These are phyloP conservation scores for Saccharomycopsis microspora DNA, from an alignment of 805 yeast genomes.

Conservation along the genomic window DNA sequence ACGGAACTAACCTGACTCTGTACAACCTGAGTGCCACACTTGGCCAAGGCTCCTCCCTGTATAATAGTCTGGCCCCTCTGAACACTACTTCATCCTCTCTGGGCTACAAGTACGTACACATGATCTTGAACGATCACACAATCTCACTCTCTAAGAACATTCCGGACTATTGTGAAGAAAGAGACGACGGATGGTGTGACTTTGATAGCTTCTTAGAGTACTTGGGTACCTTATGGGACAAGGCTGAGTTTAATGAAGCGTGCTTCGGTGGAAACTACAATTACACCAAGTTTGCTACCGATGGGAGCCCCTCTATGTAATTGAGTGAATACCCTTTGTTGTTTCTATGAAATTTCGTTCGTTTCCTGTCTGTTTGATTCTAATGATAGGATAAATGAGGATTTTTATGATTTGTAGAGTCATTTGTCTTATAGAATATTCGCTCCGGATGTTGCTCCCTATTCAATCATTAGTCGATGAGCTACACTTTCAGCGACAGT, in stretches of 20 bases:
- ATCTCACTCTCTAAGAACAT: constrained; percentile 14
- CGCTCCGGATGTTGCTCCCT: too few species aligned
- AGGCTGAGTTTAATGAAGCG: constrained; percentile 11
- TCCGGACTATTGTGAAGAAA: constrained; percentile 17
- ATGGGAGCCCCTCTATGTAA: constrained; percentile 9
- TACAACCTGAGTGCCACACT: neutral
- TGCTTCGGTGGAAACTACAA: constrained; percentile 11
- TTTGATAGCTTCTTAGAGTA: constrained; percentile 15
- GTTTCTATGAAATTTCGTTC: too few species aligned
- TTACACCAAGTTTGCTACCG: constrained; percentile 2
- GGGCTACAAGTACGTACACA: constrained; percentile 15
- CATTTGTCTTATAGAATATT: too few species aligned
- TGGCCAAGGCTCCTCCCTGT: neutral
- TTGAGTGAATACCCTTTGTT: too few species aligned
- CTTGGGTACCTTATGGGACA: constrained; percentile 16
- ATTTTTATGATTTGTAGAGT: too few species aligned
- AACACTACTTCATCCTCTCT: neutral
- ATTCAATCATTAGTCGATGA: too few species aligned
- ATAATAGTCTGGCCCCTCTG: neutral
- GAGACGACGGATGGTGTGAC: constrained; percentile 19
- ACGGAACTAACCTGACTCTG: neutral
- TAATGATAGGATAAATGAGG: too few species aligned
- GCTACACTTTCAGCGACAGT: too few species aligned
- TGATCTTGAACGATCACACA: constrained; percentile 17
- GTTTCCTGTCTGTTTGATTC: too few species aligned